These are phyloP conservation scores for Chaetomium tenue DNA, from an alignment of 495 filamentous ascomycete species.

Conservation along the genomic window DNA sequence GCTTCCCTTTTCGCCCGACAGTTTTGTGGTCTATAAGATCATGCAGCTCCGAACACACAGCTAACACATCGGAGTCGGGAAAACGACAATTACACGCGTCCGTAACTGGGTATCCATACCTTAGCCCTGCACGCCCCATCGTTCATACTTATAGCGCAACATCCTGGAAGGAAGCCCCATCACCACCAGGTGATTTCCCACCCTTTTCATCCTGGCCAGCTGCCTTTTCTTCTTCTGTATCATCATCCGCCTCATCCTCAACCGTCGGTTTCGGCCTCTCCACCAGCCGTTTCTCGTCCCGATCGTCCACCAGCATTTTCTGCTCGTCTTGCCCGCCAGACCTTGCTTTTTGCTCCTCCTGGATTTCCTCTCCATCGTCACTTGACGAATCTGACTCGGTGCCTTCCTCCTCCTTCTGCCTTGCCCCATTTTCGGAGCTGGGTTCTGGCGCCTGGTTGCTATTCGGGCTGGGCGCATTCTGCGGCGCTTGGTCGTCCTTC, in stretches of 20 bases:
- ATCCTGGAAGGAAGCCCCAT: conserved; percentile 54
- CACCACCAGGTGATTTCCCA: conserved; percentile 43
- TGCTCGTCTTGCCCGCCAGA: conserved; percentile 49
- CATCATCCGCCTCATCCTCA: conserved; percentile 36
- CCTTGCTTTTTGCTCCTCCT: conserved; percentile 37
- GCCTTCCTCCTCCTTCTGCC: conserved; percentile 28
- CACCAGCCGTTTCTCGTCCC: conserved; percentile 50
- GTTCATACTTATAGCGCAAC: conserved; percentile 45
- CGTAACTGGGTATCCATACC: conserved; percentile 4
- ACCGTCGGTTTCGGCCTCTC: conserved; percentile 39
- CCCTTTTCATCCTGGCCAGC: conserved; percentile 36
- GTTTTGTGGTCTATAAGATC: not conserved
- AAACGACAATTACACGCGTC: not conserved
- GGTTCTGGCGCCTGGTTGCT: not conserved
- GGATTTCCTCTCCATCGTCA: conserved; percentile 37
- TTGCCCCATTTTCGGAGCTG: not conserved
- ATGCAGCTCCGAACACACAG: not conserved
- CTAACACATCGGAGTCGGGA: not conserved
- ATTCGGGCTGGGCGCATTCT: conserved; percentile 1
- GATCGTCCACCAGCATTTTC: conserved; percentile 55
- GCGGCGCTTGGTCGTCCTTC: conserved; percentile 9
- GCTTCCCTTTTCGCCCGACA: no score
- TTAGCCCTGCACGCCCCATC: not conserved
- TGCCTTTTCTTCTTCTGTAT: conserved; percentile 40
- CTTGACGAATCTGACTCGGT: conserved; percentile 29